phyloP scores from a whole-genome alignment of 1,284 basidiomycete genomes.

The Coniophora puteana region DNA sequence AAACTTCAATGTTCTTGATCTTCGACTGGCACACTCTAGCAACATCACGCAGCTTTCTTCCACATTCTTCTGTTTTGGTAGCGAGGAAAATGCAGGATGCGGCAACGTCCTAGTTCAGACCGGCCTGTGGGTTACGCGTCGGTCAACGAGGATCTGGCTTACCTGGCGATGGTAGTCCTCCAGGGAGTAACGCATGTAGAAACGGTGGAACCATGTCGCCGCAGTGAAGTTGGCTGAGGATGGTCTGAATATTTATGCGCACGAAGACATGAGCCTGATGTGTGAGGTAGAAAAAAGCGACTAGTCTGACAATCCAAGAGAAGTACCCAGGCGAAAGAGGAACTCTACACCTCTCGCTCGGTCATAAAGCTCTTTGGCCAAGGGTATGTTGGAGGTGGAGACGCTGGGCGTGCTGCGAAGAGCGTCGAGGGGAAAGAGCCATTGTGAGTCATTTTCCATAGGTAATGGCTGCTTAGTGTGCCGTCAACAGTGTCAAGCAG shows the following conservation, averaged over 20 bases:
- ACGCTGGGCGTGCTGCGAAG: conserved; percentile 53
- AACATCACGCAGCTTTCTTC: conserved; percentile 81
- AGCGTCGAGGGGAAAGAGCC: conserved; percentile 64
- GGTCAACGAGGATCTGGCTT: conserved; percentile 11
- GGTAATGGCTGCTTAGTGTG: conserved; percentile 4
- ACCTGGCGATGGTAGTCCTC: conserved; percentile 81
- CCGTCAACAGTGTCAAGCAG: conserved; percentile 5
- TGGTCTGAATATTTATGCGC: too few relatives aligned
- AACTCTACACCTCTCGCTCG: conserved; percentile 77
- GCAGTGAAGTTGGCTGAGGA: conserved; percentile 80
- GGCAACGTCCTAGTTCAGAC: conserved; percentile 67
- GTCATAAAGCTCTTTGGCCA: conserved; percentile 69
- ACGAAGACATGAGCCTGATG: conserved; percentile 12
- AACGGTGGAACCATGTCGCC: conserved; percentile 89
- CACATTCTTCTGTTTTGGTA: conserved; percentile 89
- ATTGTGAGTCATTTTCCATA: conserved; percentile 55
- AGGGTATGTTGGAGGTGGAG: conserved; percentile 44
- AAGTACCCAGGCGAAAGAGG: conserved; percentile 72
- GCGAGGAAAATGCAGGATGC: conserved; percentile 89
- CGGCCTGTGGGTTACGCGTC: conserved; percentile 10
- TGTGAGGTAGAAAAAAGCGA: conserved; percentile 13
- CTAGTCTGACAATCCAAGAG: conserved; percentile 59
- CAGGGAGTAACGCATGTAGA: conserved; percentile 92
- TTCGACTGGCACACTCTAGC: conserved; percentile 77
- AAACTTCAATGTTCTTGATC: conserved; percentile 50